phyloP scores from a whole-genome alignment of 2,329 filamentous ascomycete genomes.

The Immersiporthe knoxdaviesiana region DNA sequence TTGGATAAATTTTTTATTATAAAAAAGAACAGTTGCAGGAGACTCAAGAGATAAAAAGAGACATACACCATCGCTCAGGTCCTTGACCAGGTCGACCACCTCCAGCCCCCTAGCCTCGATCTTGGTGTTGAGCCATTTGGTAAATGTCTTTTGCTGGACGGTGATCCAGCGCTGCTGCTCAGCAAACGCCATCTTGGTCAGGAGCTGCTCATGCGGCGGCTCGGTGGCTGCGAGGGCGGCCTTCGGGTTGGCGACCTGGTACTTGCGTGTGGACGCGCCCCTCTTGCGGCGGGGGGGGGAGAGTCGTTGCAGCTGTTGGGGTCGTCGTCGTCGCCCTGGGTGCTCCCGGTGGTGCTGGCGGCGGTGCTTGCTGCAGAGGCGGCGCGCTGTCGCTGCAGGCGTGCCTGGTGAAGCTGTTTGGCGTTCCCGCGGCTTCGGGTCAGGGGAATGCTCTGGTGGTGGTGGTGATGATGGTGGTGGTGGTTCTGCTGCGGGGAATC shows the following conservation, averaged over 20 bases:
- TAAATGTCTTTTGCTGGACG: conserved; percentile 98
- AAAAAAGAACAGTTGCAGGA: background rate
- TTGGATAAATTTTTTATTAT: background rate
- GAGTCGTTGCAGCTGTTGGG: conserved; percentile 33
- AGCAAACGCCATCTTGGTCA: conserved; percentile 64
- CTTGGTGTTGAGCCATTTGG: conserved; percentile 99
- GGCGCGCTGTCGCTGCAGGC: conserved; percentile 44
- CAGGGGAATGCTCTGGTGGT: conserved; percentile 31
- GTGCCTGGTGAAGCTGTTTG: conserved; percentile 54
- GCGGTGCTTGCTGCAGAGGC: conserved; percentile 41
- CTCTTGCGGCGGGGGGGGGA: conserved; percentile 25
- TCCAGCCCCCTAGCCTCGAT: conserved; percentile 75
- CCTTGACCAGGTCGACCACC: conserved; percentile 84
- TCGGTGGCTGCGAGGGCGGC: conserved; percentile 42
- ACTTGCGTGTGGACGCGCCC: conserved; percentile 25
- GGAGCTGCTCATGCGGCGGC: conserved; percentile 54
- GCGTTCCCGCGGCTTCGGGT: conserved; percentile 49
- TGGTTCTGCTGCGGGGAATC: conserved; percentile 16
- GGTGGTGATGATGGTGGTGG: conserved; percentile 10
- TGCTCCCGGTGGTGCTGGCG: conserved; percentile 40
- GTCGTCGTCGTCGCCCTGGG: conserved; percentile 35
- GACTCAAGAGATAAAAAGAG: background rate
- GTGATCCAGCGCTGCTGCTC: conserved; percentile 71
- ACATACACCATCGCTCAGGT: conserved; percentile 92
- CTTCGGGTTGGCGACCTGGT: conserved; percentile 38